phyloP scores from a whole-genome alignment of 169 alveolate genomes.

The Plasmodium blacklocki region DNA sequence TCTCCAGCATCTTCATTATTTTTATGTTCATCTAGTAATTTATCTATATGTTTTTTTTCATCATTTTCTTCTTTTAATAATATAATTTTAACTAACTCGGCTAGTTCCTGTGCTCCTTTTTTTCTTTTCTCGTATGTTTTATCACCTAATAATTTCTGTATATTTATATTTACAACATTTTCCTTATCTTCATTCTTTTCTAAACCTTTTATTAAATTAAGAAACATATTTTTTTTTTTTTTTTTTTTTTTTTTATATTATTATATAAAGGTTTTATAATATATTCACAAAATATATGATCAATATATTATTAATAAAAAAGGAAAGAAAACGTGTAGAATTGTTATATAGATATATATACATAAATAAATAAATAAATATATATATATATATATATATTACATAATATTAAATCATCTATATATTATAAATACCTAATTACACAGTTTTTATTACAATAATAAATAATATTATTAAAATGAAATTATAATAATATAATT shows the following conservation, averaged over 20 bases:
- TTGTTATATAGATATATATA: not conserved
- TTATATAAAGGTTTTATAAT: not conserved
- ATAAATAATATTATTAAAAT: no score
- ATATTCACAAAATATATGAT: no score
- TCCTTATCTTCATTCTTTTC: conserved; percentile 68
- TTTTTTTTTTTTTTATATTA: not conserved
- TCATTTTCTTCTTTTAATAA: conserved; percentile 53
- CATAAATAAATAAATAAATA: no score
- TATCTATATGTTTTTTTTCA: conserved; percentile 33
- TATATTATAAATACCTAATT: no score
- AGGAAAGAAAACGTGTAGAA: not conserved
- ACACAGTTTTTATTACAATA: no score
- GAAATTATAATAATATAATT: no score
- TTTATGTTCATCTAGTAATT: conserved; percentile 7
- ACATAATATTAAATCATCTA: no score
- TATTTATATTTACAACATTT: conserved; percentile 31
- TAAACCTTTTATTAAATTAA: conserved; percentile 51
- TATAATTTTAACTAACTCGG: conserved; percentile 40
- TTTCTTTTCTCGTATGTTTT: conserved; percentile 74
- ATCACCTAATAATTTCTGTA: conserved; percentile 56
- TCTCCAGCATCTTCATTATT: conserved; percentile 17
- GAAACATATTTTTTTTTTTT: conserved; percentile 27
- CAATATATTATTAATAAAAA: not conserved
- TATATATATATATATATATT: no score
- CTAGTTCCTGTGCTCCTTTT: conserved; percentile 71